Evolutionary conservation across 306 rosid genomes (phyloP), one percentile per base, ranked within the genome.

Genomic region (Ochetophila trinervis): DNA sequence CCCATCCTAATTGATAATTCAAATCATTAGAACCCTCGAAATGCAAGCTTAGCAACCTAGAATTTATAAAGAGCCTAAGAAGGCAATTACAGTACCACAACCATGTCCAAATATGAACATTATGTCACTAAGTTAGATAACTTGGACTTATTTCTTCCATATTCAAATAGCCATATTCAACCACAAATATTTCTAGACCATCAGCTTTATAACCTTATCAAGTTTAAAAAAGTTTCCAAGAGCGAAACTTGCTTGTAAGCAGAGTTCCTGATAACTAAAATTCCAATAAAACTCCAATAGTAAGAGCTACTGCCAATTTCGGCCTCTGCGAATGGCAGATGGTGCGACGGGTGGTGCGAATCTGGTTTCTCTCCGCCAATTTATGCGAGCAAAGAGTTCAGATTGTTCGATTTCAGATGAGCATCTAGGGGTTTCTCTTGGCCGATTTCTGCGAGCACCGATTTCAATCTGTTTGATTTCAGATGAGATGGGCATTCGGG

Each of bases 291-390:
- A 73, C 61, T 68, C 62, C 60, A 72, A 60, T 57, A 78, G 51
- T 80, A 71, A 55, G 83, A 79, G 76, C 76, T 44, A 68, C 76
- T 79, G 79, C 77, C n/a, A n/a, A n/a, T n/a, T n/a, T n/a, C n/a
- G n/a, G n/a, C n/a, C n/a, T n/a, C n/a, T n/a, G n/a, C n/a, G n/a
- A n/a, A n/a, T n/a, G n/a, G n/a, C n/a, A n/a, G n/a, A n/a, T n/a
- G n/a, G n/a, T n/a, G n/a, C n/a, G n/a, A n/a, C n/a, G n/a, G n/a
- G n/a, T n/a, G n/a, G n/a, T n/a, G n/a, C n/a, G n/a, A n/a, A n/a
- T n/a, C n/a, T n/a, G n/a, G n/a, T n/a, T n/a, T n/a, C n/a, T n/a
- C n/a, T n/a, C n/a, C n/a, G n/a, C n/a, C n/a, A n/a, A n/a, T n/a
- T n/a, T n/a, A n/a, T n/a, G n/a, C n/a, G n/a, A n/a, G n/a, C n/a